Conservation (phyloP, 495 filamentous ascomycete genomes). For the Lasiosphaeria hispida region DNA sequence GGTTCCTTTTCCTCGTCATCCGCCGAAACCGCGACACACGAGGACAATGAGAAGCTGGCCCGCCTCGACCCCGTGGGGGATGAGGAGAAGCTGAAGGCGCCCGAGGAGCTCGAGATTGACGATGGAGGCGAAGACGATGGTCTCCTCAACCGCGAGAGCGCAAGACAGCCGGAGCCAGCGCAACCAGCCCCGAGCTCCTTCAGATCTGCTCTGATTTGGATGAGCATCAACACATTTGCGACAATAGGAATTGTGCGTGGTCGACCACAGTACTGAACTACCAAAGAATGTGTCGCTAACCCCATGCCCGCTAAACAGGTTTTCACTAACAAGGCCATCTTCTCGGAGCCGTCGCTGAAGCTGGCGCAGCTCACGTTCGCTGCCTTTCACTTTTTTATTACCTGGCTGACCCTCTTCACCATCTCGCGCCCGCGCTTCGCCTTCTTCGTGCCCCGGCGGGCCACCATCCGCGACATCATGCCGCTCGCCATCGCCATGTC, state of each 20-base stretch:
- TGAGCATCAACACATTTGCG: slow-evolving; percentile 57
- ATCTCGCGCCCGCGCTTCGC: slow-evolving; percentile 61
- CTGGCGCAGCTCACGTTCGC: slow-evolving; percentile 68
- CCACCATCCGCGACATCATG: slow-evolving; percentile 56
- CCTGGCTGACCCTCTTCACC: slow-evolving; percentile 60
- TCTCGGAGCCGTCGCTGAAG: slow-evolving; percentile 63
- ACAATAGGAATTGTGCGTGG: slow-evolving; percentile 58
- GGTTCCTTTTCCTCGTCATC: slow-evolving; percentile 39
- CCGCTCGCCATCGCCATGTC: slow-evolving; percentile 66
- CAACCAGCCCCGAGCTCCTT: slow-evolving; percentile 26
- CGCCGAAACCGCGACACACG: slow-evolving; percentile 25
- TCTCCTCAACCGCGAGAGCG: slow-evolving; percentile 25
- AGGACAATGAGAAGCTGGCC: slow-evolving; percentile 21
- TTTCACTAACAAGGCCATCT: slow-evolving; percentile 75
- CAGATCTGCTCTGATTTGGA: slow-evolving; percentile 49
- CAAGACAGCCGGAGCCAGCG: background rate
- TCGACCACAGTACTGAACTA: slow-evolving; percentile 1
- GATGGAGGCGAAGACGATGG: slow-evolving; percentile 38
- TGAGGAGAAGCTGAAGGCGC: slow-evolving; percentile 24
- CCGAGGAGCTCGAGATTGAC: slow-evolving; percentile 27
- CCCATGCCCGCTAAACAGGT: slow-evolving; percentile 47
- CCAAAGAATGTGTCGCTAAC: background rate
- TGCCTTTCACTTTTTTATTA: slow-evolving; percentile 71
- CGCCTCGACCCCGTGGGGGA: slow-evolving; percentile 16
- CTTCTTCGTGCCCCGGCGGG: slow-evolving; percentile 58